Percentiles rank a stretch among this genome's conserved stretches.
These are phyloP conservation scores for Chlamydomonas asymmetrica DNA, from an alignment of 139 green algal species.

Conservation along the genomic window DNA sequence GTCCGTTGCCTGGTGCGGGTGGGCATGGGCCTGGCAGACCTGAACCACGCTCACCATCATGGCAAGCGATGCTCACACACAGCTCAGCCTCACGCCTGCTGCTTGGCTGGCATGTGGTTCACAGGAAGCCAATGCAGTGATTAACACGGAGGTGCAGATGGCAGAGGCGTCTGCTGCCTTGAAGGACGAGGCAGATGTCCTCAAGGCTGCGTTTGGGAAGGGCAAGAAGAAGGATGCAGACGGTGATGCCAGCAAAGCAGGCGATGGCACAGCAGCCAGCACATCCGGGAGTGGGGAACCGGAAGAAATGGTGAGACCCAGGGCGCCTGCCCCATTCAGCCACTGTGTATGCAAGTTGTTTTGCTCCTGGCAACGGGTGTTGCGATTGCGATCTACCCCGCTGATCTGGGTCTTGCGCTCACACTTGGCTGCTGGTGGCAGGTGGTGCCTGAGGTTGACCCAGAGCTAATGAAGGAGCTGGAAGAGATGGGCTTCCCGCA, in stretches of 20 bases:
- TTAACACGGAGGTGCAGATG: slow-evolving; percentile 82
- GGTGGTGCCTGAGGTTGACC: slow-evolving; percentile 67
- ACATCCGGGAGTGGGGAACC: slow-evolving; percentile 6
- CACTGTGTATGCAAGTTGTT: too few relatives aligned
- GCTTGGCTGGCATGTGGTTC: neutral
- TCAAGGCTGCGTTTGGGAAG: slow-evolving; percentile 30
- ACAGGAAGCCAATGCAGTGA: slow-evolving; percentile 15
- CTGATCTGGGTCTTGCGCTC: neutral
- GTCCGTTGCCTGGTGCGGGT: too few relatives aligned
- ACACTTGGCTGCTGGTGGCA: too few relatives aligned
- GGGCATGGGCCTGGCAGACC: too few relatives aligned
- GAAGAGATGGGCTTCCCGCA: slow-evolving; percentile 77
- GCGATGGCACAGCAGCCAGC: slow-evolving; percentile 1
- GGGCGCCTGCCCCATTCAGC: too few relatives aligned
- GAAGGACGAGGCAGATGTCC: slow-evolving; percentile 48
- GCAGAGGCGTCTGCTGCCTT: slow-evolving; percentile 54
- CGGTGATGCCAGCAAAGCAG: slow-evolving; percentile 3
- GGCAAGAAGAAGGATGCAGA: slow-evolving; percentile 20
- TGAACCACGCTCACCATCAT: too few relatives aligned
- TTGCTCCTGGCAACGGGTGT: too few relatives aligned
- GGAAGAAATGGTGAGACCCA: too few relatives aligned
- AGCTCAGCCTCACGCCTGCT: too few relatives aligned
- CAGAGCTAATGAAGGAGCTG: slow-evolving; percentile 71
- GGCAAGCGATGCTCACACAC: too few relatives aligned
- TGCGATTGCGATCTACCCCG: neutral